Conservation (phyloP, 2,329 filamentous ascomycete species). For the Daldinia sp. region DNA sequence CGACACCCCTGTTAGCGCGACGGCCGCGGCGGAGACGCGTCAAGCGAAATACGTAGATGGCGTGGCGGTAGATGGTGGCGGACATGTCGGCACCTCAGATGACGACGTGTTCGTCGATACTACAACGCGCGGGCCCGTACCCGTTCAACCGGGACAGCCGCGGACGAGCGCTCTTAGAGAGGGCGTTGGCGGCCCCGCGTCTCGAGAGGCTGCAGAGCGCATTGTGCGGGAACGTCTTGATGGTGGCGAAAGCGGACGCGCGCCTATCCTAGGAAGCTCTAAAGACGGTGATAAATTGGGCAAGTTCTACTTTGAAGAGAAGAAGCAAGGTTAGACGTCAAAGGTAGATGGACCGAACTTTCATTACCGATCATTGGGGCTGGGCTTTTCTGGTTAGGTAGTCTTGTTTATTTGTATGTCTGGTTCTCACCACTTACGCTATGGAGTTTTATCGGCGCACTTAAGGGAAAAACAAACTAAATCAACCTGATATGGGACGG, state of each 20-base stretch:
- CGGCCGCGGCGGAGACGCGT: slow-evolving; percentile 63
- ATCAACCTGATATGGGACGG: slow-evolving; percentile 10
- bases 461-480: slow-evolving; percentile 23
- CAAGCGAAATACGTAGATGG: slow-evolving; percentile 77
- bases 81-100: slow-evolving; percentile 54
- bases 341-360: neutral
- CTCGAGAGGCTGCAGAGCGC: slow-evolving; percentile 71
- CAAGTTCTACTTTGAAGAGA: slow-evolving; percentile 71
- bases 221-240: slow-evolving; percentile 72
- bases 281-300: slow-evolving; percentile 63
- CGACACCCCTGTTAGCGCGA: slow-evolving; percentile 60
- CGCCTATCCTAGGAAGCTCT: slow-evolving; percentile 58
- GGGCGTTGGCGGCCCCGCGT: slow-evolving; percentile 48
- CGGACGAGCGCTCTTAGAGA: slow-evolving; percentile 56
- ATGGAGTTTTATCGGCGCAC: slow-evolving; percentile 37
- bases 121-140: slow-evolving; percentile 68
- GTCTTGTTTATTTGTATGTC: neutral
- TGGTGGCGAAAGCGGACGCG: slow-evolving; percentile 58
- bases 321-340: slow-evolving; percentile 46
- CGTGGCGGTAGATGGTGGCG: slow-evolving; percentile 68
- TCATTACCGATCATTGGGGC: neutral
- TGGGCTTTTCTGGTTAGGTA: neutral
- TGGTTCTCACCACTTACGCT: slow-evolving; percentile 2
- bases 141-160: slow-evolving; percentile 55
- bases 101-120: slow-evolving; percentile 73